Evolutionary conservation across 2,329 filamentous ascomycete species (phyloP).

Genomic region (Parastagonospora avenae): DNA sequence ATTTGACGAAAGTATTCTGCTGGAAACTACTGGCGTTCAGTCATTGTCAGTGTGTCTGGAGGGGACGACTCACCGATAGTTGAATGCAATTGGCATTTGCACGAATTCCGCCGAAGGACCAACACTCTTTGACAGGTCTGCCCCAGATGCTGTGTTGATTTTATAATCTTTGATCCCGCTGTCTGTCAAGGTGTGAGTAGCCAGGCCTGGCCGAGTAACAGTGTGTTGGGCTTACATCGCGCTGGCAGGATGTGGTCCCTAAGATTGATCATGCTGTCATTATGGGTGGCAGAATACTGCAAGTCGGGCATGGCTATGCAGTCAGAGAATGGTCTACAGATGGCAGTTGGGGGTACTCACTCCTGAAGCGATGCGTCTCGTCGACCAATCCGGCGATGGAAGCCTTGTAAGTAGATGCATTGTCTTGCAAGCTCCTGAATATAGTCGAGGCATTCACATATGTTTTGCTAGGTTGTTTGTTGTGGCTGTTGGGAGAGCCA

Average conservation of each 20-base stretch:
- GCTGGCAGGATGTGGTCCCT: constrained; percentile 73
- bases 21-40: constrained; percentile 64
- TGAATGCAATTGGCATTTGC: constrained; percentile 74
- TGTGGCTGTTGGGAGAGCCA: not conserved
- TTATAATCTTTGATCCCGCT: constrained; percentile 68
- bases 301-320: constrained; percentile 75
- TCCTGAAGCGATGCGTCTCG: constrained; percentile 85
- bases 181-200: constrained; percentile 45
- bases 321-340: constrained; percentile 17
- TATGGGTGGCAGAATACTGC: constrained; percentile 73
- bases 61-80: constrained; percentile 51
- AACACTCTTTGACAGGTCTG: constrained; percentile 71
- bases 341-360: constrained; percentile 44
- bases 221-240: constrained; percentile 60
- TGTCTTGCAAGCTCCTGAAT: constrained; percentile 71
- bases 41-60: not conserved
- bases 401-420: constrained; percentile 67
- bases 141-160: constrained; percentile 39
- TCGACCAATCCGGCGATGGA: constrained; percentile 75
- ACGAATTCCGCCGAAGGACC: constrained; percentile 82
- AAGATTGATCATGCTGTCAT: constrained; percentile 73
- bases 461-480: constrained; percentile 1
- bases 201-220: not conserved
- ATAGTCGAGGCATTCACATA: constrained; percentile 50
- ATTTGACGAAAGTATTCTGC: constrained; percentile 80